These are phyloP conservation scores for Hericium coralloides DNA, from an alignment of 768 basidiomycete genomes.

Conservation along the genomic window DNA sequence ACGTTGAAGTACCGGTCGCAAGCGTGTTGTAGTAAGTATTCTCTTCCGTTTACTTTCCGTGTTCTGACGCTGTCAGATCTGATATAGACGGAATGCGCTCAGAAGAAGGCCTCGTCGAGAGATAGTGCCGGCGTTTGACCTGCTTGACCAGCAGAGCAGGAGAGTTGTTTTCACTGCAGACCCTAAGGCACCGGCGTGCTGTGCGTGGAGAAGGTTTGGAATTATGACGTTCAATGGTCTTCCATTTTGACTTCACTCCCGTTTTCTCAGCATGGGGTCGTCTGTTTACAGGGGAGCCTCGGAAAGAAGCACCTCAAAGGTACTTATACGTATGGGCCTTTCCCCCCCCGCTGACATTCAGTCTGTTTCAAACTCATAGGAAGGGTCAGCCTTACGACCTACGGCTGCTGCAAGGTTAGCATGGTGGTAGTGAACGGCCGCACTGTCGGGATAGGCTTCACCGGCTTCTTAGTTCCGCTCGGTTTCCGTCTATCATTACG, in stretches of 20 bases:
- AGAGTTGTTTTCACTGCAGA: conserved; percentile 45
- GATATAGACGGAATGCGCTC: conserved; percentile 39
- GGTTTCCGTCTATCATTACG: conserved; percentile 46
- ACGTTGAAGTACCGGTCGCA: conserved; percentile 36
- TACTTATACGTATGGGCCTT: conserved; percentile 25
- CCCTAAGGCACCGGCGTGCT: conserved; percentile 40
- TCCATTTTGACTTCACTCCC: background rate
- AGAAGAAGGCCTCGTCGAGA: conserved; percentile 26
- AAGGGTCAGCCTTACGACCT: conserved; percentile 39
- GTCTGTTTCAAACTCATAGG: conserved; percentile 29
- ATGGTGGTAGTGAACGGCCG: conserved; percentile 44
- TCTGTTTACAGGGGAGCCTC: conserved; percentile 28
- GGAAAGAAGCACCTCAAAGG: conserved; percentile 39
- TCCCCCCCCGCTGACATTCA: too few species aligned
- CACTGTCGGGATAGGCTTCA: conserved; percentile 42
- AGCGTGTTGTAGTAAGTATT: conserved; percentile 26
- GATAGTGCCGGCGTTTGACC: conserved; percentile 34
- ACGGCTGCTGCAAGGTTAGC: conserved; percentile 47
- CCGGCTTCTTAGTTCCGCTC: conserved; percentile 39
- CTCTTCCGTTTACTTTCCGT: background rate
- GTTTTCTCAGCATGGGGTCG: conserved; percentile 37
- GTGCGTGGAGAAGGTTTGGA: conserved; percentile 38
- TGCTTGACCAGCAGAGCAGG: conserved; percentile 43
- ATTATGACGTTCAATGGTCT: too few species aligned
- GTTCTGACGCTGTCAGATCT: background rate